A percentile compares a stretch with the other conserved stretches of the same genome.
Conservation (phyloP, 148 eudicot genomes). For the Camellia sinensis region DNA sequence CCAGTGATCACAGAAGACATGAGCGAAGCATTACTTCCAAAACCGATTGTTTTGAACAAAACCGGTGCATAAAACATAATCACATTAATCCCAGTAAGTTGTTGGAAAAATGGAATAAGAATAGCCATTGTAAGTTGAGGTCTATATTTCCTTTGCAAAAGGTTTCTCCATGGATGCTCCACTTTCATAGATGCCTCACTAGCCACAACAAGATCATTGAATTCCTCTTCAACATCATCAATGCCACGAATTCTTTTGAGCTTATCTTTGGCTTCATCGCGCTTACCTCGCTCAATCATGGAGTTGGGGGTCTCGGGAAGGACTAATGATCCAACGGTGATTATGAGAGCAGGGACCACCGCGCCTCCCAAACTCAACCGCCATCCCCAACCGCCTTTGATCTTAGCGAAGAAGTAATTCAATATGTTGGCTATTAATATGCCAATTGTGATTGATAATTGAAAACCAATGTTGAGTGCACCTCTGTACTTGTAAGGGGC, state of each 20-base stretch:
- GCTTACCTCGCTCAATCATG: constrained; percentile 24
- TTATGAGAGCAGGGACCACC: constrained; percentile 37
- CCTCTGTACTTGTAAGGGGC: constrained; percentile 48
- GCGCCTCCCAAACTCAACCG: constrained; percentile 42
- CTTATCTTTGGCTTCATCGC: constrained; percentile 19
- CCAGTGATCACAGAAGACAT: constrained; percentile 41
- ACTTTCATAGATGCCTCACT: constrained; percentile 24
- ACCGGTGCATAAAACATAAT: constrained; percentile 48
- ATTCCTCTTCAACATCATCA: constrained; percentile 32
- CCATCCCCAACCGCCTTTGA: constrained; percentile 44
- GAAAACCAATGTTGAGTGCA: constrained; percentile 40
- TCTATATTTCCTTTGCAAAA: constrained; percentile 32
- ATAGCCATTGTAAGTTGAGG: constrained; percentile 43
- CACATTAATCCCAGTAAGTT: constrained; percentile 44
- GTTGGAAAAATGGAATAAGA: constrained; percentile 40
- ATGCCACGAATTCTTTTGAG: constrained; percentile 32
- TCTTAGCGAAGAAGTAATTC: constrained; percentile 39
- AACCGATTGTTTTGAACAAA: constrained; percentile 37
- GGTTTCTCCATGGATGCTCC: constrained; percentile 28
- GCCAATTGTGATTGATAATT: constrained; percentile 35
- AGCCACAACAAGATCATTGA: constrained; percentile 30
- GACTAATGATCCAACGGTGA: constrained; percentile 31
- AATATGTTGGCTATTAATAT: constrained; percentile 30
- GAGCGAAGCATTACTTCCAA: constrained; percentile 30
- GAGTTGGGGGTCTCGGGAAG: constrained; percentile 55